phyloP scores from a whole-genome alignment of 495 filamentous ascomycete species.

The Cercophora samala region DNA sequence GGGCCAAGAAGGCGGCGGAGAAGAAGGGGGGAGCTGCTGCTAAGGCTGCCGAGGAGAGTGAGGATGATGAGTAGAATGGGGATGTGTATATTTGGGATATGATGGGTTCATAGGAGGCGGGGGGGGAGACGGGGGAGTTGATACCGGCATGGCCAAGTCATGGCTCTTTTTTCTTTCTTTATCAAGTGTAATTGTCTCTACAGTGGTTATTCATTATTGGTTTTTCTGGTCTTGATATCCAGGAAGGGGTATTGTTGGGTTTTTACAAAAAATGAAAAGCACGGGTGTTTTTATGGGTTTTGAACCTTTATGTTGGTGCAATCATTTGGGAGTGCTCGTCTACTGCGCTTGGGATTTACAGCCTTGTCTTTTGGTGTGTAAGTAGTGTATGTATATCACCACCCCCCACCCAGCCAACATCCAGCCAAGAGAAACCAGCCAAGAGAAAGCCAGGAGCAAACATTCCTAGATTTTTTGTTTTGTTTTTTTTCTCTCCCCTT shows the following conservation, averaged over 20 bases:
- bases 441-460: neutral
- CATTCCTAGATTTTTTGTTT: neutral
- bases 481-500: no score
- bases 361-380: no score
- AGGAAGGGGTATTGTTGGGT: neutral
- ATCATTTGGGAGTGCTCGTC: neutral
- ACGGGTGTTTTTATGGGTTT: slow-evolving; percentile 6
- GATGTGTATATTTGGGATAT: slow-evolving; percentile 2
- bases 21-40: slow-evolving; percentile 23
- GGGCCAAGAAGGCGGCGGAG: slow-evolving; percentile 40
- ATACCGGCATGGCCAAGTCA: neutral
- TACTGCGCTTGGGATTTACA: neutral
- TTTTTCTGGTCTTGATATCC: neutral
- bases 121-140: neutral
- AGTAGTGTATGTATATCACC: neutral
- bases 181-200: neutral
- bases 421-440: neutral
- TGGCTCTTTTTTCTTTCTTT: neutral
- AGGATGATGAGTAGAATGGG: slow-evolving; percentile 24
- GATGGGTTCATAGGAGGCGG: neutral
- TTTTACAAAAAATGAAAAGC: neutral
- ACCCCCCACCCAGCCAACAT: neutral
- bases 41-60: slow-evolving; percentile 24
- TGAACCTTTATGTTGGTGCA: neutral
- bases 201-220: neutral